A percentile compares a stretch with the other conserved stretches of the same genome.
Evolutionary conservation across 305 asterid genomes (phyloP).

Genomic region (Solanum hybrid): DNA sequence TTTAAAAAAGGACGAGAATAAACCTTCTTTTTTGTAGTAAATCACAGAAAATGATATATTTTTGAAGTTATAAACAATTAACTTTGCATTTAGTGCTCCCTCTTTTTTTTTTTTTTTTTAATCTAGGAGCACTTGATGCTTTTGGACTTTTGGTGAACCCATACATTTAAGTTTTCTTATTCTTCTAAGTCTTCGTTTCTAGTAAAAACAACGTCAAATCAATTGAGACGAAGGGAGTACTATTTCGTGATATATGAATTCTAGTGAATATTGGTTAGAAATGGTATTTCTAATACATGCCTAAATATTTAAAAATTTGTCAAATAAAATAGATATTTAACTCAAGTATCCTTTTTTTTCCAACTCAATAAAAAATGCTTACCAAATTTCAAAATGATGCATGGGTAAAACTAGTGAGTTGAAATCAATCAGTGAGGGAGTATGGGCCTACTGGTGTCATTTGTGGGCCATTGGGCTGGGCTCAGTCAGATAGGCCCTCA

Average conservation of each 20-base stretch:
- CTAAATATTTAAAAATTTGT: background rate
- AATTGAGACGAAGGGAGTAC: background rate
- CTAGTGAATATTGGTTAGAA: too few species aligned
- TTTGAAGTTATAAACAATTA: background rate
- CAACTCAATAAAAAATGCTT: background rate
- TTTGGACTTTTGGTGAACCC: background rate
- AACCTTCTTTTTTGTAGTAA: background rate
- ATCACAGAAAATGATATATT: background rate
- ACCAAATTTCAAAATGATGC: background rate
- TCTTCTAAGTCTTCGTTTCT: background rate
- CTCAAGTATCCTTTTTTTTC: background rate
- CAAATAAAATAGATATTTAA: background rate
- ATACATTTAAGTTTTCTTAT: background rate
- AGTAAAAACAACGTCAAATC: background rate
- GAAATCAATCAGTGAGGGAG: background rate
- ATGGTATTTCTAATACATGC: background rate
- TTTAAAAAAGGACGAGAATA: background rate
- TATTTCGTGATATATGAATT: background rate
- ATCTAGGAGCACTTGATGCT: too few species aligned
- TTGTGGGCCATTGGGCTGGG: background rate
- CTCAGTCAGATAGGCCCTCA: background rate
- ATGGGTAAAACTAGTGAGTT: background rate
- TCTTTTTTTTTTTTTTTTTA: too few species aligned
- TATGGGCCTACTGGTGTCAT: background rate
- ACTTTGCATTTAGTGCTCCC: background rate